Evolutionary conservation across 768 basidiomycete genomes (phyloP).

Genomic region (Boletellus sp.): DNA sequence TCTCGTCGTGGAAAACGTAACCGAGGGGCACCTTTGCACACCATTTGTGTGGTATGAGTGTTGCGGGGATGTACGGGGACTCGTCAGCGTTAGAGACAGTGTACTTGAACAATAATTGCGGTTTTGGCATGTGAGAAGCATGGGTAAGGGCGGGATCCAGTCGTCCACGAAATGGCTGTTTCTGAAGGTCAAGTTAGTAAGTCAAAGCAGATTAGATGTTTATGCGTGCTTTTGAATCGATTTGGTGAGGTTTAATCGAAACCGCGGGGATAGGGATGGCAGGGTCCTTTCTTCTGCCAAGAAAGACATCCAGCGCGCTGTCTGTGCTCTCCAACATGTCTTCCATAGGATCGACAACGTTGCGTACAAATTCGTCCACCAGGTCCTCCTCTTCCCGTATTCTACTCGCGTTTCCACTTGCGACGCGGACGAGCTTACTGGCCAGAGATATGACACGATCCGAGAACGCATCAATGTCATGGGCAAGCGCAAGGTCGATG

Average conservation of each 20-base stretch:
- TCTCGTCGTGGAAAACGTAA: constrained; percentile 42
- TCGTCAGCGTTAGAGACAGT: constrained; percentile 54
- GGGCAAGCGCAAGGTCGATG: constrained; percentile 67
- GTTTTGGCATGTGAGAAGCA: constrained; percentile 72
- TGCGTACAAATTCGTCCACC: constrained; percentile 73
- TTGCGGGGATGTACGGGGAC: constrained; percentile 60
- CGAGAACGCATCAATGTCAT: constrained; percentile 67
- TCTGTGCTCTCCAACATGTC: constrained; percentile 83
- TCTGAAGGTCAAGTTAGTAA: constrained; percentile 27
- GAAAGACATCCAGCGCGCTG: constrained; percentile 73
- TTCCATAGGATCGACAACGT: constrained; percentile 84
- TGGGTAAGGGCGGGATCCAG: constrained; percentile 66
- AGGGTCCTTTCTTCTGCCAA: constrained; percentile 66
- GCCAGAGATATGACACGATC: constrained; percentile 61
- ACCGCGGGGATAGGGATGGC: constrained; percentile 55
- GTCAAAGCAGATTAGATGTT: not conserved
- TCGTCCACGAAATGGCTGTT: constrained; percentile 38
- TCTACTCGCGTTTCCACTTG: constrained; percentile 34
- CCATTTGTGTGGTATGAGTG: constrained; percentile 64
- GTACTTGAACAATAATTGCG: constrained; percentile 70
- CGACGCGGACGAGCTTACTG: constrained; percentile 57
- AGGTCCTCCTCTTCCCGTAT: constrained; percentile 76
- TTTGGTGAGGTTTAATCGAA: constrained; percentile 10
- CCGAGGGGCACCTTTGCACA: constrained; percentile 84
- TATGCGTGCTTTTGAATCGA: constrained; percentile 32